phyloP scores from a whole-genome alignment of 441 rosid species.

The Erodium moschatum region DNA sequence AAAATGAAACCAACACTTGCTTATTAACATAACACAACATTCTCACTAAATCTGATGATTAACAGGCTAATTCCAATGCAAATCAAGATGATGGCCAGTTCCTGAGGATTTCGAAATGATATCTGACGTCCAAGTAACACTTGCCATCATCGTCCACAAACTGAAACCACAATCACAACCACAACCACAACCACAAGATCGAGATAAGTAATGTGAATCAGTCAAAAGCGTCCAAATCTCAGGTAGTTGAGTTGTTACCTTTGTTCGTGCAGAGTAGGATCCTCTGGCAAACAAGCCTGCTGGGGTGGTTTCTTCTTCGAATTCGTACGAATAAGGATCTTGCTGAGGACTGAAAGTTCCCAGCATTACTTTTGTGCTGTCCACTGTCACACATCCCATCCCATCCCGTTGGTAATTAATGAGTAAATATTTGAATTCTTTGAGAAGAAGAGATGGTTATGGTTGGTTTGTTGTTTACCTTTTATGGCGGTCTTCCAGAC shows the following conservation, averaged over 20 bases:
- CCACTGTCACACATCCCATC: slow-evolving; percentile 34
- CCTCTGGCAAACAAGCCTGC: slow-evolving; percentile 50
- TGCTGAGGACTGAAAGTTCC: slow-evolving; percentile 47
- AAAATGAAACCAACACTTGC: too few relatives aligned
- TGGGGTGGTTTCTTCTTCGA: slow-evolving; percentile 47
- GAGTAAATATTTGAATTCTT: too few relatives aligned
- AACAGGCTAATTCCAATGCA: background rate
- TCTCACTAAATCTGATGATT: background rate
- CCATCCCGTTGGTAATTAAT: too few relatives aligned
- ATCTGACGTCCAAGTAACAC: slow-evolving; percentile 24
- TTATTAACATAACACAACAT: background rate
- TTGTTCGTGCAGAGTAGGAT: slow-evolving; percentile 42
- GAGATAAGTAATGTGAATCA: too few relatives aligned
- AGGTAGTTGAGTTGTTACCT: slow-evolving; percentile 34
- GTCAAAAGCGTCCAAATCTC: background rate
- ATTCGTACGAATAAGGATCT: slow-evolving; percentile 38
- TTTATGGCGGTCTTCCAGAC: slow-evolving; percentile 49
- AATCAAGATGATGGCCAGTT: slow-evolving; percentile 21
- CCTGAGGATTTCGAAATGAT: slow-evolving; percentile 25
- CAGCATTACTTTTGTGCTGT: slow-evolving; percentile 40
- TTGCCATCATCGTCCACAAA: slow-evolving; percentile 23
- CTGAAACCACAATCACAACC: slow-evolving; percentile 10
- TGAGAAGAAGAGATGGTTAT: too few relatives aligned
- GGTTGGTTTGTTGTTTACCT: slow-evolving; percentile 21
- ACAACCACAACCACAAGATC: too few relatives aligned